Evolutionary conservation across 1,284 basidiomycete genomes (phyloP).

Genomic region (Cryptococcus maquisensis): DNA sequence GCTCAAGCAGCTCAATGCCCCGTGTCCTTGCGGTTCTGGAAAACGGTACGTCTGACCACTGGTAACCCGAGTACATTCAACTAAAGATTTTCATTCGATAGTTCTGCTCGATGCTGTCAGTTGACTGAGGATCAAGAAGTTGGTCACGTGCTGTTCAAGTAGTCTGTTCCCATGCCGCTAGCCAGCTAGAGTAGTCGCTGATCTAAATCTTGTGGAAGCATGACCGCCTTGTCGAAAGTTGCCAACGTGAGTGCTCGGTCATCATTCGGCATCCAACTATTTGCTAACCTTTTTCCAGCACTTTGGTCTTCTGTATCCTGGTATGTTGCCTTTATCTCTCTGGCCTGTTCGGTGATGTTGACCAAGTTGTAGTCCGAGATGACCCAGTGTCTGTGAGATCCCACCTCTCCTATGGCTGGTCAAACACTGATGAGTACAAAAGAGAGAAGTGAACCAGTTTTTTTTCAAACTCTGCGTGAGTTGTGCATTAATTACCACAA

Average conservation of each 20-base stretch:
- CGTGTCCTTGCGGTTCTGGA: constrained; percentile 45
- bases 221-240: constrained; percentile 38
- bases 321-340: constrained; percentile 18
- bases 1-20: constrained; percentile 47
- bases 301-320: constrained; percentile 39
- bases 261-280: neutral
- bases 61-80: neutral
- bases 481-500: neutral
- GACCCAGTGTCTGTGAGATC: constrained; percentile 9
- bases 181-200: neutral
- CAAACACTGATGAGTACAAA: neutral
- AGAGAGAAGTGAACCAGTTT: constrained; percentile 29
- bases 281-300: constrained; percentile 27
- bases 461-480: constrained; percentile 42
- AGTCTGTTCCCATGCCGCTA: constrained; percentile 19
- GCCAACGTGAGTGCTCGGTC: constrained; percentile 35
- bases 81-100: constrained; percentile 7
- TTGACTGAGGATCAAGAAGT: constrained; percentile 22
- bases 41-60: constrained; percentile 15
- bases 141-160: constrained; percentile 28
- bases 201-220: constrained; percentile 17
- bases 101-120: constrained; percentile 23
- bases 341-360: neutral
- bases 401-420: too few species aligned
- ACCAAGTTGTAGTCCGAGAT: constrained; percentile 21